Conservation (phyloP, 495 filamentous ascomycete genomes). For the Hyaloscypha bicolor region DNA sequence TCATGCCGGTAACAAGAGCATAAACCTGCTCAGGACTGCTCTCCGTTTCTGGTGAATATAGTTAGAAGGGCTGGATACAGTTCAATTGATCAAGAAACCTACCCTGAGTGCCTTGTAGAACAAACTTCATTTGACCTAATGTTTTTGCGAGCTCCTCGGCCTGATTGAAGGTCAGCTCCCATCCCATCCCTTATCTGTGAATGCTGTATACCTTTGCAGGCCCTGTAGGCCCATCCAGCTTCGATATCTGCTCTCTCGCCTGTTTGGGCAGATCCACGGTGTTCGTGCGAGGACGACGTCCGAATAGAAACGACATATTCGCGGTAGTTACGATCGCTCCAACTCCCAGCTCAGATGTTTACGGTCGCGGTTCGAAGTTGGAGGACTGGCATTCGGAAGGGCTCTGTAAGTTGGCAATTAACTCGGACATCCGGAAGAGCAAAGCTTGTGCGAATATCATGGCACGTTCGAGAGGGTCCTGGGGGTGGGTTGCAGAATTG, state of each 20-base stretch:
- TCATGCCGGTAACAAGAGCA: constrained; percentile 74
- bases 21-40: constrained; percentile 83
- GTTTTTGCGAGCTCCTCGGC: constrained; percentile 77
- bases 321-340: neutral
- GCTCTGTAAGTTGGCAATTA: constrained; percentile 9
- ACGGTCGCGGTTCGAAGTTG: constrained; percentile 8
- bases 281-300: constrained; percentile 62
- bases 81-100: constrained; percentile 3
- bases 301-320: constrained; percentile 79
- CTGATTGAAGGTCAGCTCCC: constrained; percentile 34
- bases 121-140: constrained; percentile 78
- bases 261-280: constrained; percentile 52
- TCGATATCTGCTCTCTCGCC: constrained; percentile 55
- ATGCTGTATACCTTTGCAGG: constrained; percentile 49
- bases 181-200: neutral
- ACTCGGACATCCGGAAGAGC: constrained; percentile 10
- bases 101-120: constrained; percentile 72
- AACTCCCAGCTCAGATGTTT: constrained; percentile 13
- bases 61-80: constrained; percentile 22
- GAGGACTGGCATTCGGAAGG: constrained; percentile 20
- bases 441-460: constrained; percentile 12
- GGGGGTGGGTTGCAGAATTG: neutral
- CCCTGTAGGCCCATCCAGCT: constrained; percentile 54
- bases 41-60: constrained; percentile 66
- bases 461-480: constrained; percentile 6